Evolutionary conservation across 345 rosid species (phyloP), one percentile per base, ranked within the genome.

Genomic region (Aquilaria sinensis): DNA sequence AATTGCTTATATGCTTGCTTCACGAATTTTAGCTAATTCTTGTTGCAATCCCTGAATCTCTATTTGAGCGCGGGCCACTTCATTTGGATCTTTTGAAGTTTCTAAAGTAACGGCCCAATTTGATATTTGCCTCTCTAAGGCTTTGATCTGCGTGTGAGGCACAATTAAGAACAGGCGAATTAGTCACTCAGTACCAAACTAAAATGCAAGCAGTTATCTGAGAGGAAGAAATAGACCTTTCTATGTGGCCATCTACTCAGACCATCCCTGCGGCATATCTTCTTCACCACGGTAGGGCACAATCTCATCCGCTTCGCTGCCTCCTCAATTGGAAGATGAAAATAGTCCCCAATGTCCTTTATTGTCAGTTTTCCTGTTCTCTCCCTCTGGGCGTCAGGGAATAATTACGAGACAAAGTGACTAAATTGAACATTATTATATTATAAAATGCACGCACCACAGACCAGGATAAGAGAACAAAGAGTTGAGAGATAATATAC

Each of bases 261-360:
- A 0, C 76, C 77, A 2, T 45, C 66, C 65, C 56, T 65, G 12
- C 85, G 62, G 67, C 88, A 81, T 54, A 75, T 77, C 73, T 72
- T 85, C 72, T 83, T 83, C 47, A 88, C 77, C 6, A 81, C 89
- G 8, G 91, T 88, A 6, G 82, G 78, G 50, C 87, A 88, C 56
- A 85, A 23, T 10, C 59, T 64, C 70, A 85, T 16, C 51, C n/a
- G 64, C 61, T 16, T 50, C 1, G 96, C 79, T 0, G 96, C 96
- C 48, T 68, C 67, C 56, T 75, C 81, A 0, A 83, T 80, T 2
- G 87, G 83, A 50, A 83, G 77, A 65, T 83, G 83, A 37, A 85
- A 85, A 53, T 70, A 75, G 2, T 33, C 47, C 33, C 31, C 65
- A 3, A 88, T 30, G 31, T 85, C 85, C 12, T 30, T 50, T 65